Evolutionary conservation across 257 asterid species (phyloP), one percentile per base, ranked within the genome.

Genomic region (Solanum chiquidenum): DNA sequence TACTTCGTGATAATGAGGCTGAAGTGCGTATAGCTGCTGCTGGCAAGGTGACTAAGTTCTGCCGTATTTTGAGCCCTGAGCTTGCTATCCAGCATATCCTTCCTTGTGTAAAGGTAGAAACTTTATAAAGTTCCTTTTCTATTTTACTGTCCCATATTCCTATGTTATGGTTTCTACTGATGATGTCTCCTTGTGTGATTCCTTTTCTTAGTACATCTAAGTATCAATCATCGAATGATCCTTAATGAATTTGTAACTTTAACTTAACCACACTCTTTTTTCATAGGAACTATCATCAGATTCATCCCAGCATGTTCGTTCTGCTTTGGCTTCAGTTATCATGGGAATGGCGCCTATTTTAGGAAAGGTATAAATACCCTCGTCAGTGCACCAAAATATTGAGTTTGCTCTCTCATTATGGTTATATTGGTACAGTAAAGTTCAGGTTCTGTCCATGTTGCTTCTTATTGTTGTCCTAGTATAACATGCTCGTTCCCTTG

Each of bases 11-110:
- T 82, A 91, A 91, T 42, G 93, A 91, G 90, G 93, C 93, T 68
- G 93, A 91, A 91, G 93, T 91, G 52, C 91, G 93, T 35, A 91
- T 91, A 75, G 93, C 91, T 86, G 93, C 93, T 76, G 92, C 93
- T 68, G 92, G 93, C 85, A 91, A 91, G 72, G 93, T 91, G 64
- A 91, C 93, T 14, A 91, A 91, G 64, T 91, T 91, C 86, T 90
- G 91, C 74, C 89, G 90, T 55, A 89, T 91, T 69, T 88, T 91
- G 88, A 90, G 89, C 83, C 91, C 92, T 60, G 92, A 91, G 49
- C 87, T 90, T 87, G 92, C 92, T 9, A 55, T 91, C 83, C 91
- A 91, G 86, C 91, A 91, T 52, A 91, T 91, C 71, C 91, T 91
- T 83, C 93, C 91, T 68, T 91, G 91, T 60, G 91, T 89, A 69